Evolutionary conservation across 495 filamentous ascomycete species (phyloP), one percentile per base, ranked within the genome.

Genomic region (Tuber microsphaerosporum): DNA sequence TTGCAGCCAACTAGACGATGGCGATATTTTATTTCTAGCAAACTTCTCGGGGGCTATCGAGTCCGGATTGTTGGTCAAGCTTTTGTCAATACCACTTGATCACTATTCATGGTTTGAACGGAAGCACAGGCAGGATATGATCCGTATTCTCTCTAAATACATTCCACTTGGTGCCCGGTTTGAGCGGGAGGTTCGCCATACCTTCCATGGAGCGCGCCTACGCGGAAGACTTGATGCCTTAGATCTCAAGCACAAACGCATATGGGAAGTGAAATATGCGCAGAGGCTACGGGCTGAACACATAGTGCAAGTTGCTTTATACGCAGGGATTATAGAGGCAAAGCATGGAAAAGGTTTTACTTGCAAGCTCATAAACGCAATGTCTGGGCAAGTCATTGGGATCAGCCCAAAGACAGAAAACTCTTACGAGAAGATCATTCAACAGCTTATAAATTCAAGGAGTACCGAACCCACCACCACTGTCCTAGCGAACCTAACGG

Each of bases 11-110:
- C 31, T 75, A 6, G 31, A 37, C 19, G 43, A 56, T 14, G 37
- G 45, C 22, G 75, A 76, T 56, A 69, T 76, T 22, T 72, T 76
- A 19, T 76, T 74, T 43, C 72, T 74, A 34, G 71, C 46, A 42
- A 74, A 74, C 42, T 22, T 76, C 44, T 43, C 39, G 12, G 5
- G 22, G 43, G 72, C 72, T 14, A 37, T 68, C 39, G 20, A 26
- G 37, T 22, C 17, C 14, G 26, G n/a, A 26, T 46, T 74, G 10
- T 9, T 75, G 14, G n/a, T 46, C 39, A 75, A 75, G 69, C 70
- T 75, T 46, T 69, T 75, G 69, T 34, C 70, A 20, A 51, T 75
- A 31, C 74, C 74, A 19, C 37, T 74, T 20, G 69, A 73, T n/a
- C 26, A 20, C 70, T 75, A 75, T 39, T 0, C 19, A 12, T 75